Base-by-base conservation (phyloP, 2,329 filamentous ascomycete genomes). In the Hypoxylon sp. region DNA sequence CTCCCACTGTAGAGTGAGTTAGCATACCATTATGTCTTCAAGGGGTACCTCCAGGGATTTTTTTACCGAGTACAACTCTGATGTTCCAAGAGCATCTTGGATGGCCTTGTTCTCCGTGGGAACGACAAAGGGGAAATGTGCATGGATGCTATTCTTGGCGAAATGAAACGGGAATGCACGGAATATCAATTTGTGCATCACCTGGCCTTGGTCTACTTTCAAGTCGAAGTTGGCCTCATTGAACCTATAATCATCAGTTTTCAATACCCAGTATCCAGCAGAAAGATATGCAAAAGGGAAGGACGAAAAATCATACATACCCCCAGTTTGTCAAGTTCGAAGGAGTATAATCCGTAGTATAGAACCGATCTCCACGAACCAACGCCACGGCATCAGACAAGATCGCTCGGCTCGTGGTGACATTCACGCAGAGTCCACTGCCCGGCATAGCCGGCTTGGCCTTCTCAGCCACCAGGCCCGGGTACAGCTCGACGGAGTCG, bases 301-400 rank as follows among this genome's bases (percentile, higher is more conserved):
- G 56, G 41, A 76, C 86, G 41, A 25, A 8, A 5, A 6, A 21
- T 25, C 8, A 12, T 38, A 49, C 57, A 5, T 44, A 60, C 51
- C 86, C 86, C 84, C 84, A 89, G 66, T 86, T 87, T 2, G 86
- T 88, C 37, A 89, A 69, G 57, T 81, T 84, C 25, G 77, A 76
- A 0, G 84, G 64, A 2, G 81, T 78, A 59, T 79, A 86, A 65
- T 87, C 84, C 4, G 69, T 61, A 0, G 84, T 87, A 68, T 86
- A 86, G 70, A 86, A 86, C 11, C 85, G 74, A 59, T 88, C 85
- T 6, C 82, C 81, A 13, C 84, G 79, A 3, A 87, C 83, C 12
- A 87, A 72, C 4, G 81, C 75, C 3, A 86, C 81, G 1, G 83
- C 82, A 61, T 87, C 84, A 0, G 82, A 83, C 5, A 87, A 69